phyloP scores from a whole-genome alignment of 2,329 filamentous ascomycete genomes.

The Lasiodiplodia sp. region DNA sequence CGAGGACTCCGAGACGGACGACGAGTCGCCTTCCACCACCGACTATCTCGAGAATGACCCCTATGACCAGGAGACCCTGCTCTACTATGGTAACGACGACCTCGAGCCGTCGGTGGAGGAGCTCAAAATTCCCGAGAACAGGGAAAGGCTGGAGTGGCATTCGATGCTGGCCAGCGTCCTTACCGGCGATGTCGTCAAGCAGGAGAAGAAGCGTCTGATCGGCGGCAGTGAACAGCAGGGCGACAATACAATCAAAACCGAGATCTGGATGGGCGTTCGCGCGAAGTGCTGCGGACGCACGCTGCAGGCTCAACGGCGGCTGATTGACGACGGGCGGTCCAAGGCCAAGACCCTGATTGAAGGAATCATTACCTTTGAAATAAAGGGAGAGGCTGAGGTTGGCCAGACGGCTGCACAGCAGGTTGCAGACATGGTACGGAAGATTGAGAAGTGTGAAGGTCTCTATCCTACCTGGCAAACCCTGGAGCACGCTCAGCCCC shows the following conservation, averaged over 20 bases:
- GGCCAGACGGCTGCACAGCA: constrained; percentile 88
- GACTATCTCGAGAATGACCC: constrained; percentile 81
- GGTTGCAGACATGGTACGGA: constrained; percentile 85
- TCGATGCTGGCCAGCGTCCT: constrained; percentile 96
- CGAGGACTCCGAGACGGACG: constrained; percentile 82
- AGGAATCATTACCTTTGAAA: constrained; percentile 89
- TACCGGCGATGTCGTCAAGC: constrained; percentile 94
- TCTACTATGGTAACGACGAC: constrained; percentile 91
- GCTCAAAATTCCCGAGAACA: constrained; percentile 82
- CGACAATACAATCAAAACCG: constrained; percentile 70
- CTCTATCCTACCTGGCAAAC: constrained; percentile 83
- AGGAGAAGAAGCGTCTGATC: constrained; percentile 95
- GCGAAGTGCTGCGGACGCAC: constrained; percentile 85
- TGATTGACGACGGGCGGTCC: constrained; percentile 84
- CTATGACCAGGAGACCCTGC: constrained; percentile 89
- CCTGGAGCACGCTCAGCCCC: constrained; percentile 76
- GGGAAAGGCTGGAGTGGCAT: constrained; percentile 95
- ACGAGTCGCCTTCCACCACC: constrained; percentile 87
- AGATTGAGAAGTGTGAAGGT: constrained; percentile 87
- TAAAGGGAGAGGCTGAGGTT: constrained; percentile 90
- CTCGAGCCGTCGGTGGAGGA: constrained; percentile 90
- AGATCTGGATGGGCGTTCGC: constrained; percentile 87
- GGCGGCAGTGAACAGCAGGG: constrained; percentile 78
- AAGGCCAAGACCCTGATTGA: constrained; percentile 79
- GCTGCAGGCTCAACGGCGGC: constrained; percentile 80